phyloP scores from a whole-genome alignment of 495 filamentous ascomycete genomes.

The Aspergillus biplanus region DNA sequence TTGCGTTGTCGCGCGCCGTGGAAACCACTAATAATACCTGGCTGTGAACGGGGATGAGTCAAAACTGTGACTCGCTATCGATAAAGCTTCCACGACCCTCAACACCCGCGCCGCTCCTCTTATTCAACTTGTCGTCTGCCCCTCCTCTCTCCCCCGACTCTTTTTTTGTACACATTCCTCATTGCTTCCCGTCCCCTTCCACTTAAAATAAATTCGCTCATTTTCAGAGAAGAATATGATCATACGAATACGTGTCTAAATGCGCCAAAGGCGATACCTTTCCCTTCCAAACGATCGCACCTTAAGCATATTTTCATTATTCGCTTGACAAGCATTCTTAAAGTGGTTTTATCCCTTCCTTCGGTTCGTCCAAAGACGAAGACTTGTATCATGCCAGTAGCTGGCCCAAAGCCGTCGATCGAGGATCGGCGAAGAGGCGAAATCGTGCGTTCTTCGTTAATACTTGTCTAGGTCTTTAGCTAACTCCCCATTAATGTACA shows the following conservation, averaged over 20 bases:
- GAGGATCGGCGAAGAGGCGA: constrained; percentile 87
- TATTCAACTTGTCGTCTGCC: constrained; percentile 14
- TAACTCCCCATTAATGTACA: constrained; percentile 32
- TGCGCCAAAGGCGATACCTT: constrained; percentile 36
- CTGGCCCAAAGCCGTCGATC: constrained; percentile 59
- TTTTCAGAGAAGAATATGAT: constrained; percentile 43
- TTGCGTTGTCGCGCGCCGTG: not conserved
- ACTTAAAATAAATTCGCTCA: not conserved
- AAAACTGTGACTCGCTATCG: constrained; percentile 42
- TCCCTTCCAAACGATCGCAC: constrained; percentile 22
- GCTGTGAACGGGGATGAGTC: constrained; percentile 19
- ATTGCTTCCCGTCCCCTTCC: not conserved
- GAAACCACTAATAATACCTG: constrained; percentile 15
- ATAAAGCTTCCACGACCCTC: constrained; percentile 41
- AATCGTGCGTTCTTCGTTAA: constrained; percentile 55
- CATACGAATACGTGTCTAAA: constrained; percentile 49
- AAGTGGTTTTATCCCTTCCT: not conserved
- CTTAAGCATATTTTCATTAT: not conserved
- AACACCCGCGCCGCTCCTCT: constrained; percentile 2
- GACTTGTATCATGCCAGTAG: constrained; percentile 34
- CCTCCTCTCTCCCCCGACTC: constrained; percentile 10
- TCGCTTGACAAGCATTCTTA: not conserved
- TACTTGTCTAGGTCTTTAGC: constrained; percentile 13
- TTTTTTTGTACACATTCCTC: constrained; percentile 7
- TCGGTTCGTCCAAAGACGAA: not conserved